phyloP scores from a whole-genome alignment of 179 eudicot genomes.

The Silene coronaria region DNA sequence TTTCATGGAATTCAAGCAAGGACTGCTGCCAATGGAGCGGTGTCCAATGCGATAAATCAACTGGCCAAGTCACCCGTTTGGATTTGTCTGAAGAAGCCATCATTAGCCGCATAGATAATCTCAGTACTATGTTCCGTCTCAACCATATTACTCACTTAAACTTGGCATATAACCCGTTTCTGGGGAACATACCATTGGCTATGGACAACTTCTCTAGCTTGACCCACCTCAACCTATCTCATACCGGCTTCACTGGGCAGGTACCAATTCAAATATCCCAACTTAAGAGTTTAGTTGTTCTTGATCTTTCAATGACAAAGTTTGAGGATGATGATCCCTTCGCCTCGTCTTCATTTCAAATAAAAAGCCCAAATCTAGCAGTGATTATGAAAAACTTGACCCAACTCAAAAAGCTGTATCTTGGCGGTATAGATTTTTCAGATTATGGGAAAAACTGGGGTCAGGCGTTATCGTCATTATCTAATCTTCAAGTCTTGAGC shows the following conservation, averaged over 20 bases:
- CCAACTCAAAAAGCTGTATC: not conserved
- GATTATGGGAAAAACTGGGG: not conserved
- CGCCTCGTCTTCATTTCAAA: not conserved
- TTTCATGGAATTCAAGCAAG: slow-evolving; percentile 30
- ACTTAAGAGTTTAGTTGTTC: not conserved
- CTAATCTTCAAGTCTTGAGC: not conserved
- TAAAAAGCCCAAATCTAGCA: not conserved
- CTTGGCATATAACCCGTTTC: not conserved
- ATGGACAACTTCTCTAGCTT: not conserved
- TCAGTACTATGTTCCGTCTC: not conserved
- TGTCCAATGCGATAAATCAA: slow-evolving; percentile 8
- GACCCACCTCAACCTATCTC: slow-evolving; percentile 10
- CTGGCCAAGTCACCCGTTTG: slow-evolving; percentile 17
- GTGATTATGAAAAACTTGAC: not conserved
- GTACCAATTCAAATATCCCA: slow-evolving; percentile 2
- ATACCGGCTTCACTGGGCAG: slow-evolving; percentile 3
- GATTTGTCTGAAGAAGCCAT: slow-evolving; percentile 16
- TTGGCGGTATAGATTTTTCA: not conserved
- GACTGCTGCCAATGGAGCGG: slow-evolving; percentile 28
- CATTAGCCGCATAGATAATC: slow-evolving; percentile 2
- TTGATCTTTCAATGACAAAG: not conserved
- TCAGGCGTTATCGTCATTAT: not conserved
- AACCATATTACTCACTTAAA: not conserved
- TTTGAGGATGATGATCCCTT: not conserved
- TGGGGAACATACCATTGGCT: not conserved